Conservation (phyloP, 805 yeast species). For the Metschnikowia colocasiae region DNA sequence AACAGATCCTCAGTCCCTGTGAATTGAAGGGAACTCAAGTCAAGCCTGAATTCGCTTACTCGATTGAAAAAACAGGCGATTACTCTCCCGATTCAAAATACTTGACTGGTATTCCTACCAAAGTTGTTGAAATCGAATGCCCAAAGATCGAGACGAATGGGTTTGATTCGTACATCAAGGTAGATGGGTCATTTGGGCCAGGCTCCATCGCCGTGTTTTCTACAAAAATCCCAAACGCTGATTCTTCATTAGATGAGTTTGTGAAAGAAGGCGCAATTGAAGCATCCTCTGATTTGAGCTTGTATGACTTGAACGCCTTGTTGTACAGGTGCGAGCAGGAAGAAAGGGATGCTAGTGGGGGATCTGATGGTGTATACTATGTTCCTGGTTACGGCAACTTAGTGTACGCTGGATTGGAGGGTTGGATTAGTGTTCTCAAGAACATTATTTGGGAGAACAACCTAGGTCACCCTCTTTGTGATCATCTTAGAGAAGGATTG, state of each 20-base stretch:
- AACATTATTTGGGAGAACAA: slow-evolving; percentile 64
- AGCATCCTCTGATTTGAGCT: slow-evolving; percentile 58
- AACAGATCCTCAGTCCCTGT: slow-evolving; percentile 57
- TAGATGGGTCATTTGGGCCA: slow-evolving; percentile 69
- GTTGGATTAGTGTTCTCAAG: slow-evolving; percentile 75
- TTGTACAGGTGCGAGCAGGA: slow-evolving; percentile 81
- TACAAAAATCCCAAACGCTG: slow-evolving; percentile 66
- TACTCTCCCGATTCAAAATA: slow-evolving; percentile 33
- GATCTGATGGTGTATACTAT: slow-evolving; percentile 66
- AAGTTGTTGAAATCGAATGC: slow-evolving; percentile 48
- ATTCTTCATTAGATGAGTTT: slow-evolving; percentile 57
- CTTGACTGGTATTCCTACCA: slow-evolving; percentile 65
- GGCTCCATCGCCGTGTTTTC: slow-evolving; percentile 87
- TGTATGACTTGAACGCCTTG: slow-evolving; percentile 71
- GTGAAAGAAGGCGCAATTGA: slow-evolving; percentile 74
- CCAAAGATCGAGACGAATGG: slow-evolving; percentile 47
- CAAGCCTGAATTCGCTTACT: slow-evolving; percentile 54
- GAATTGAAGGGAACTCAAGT: slow-evolving; percentile 58
- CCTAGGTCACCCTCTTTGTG: slow-evolving; percentile 78
- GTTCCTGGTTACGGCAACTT: slow-evolving; percentile 73
- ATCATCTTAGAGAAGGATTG: slow-evolving; percentile 72
- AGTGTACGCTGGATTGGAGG: slow-evolving; percentile 88
- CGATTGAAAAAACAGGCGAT: slow-evolving; percentile 53
- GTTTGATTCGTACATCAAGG: slow-evolving; percentile 48
- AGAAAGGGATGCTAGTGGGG: slow-evolving; percentile 76